Evolutionary conservation across 139 green algal genomes (phyloP).

Genomic region (Chlamydomonas schloesseri): DNA sequence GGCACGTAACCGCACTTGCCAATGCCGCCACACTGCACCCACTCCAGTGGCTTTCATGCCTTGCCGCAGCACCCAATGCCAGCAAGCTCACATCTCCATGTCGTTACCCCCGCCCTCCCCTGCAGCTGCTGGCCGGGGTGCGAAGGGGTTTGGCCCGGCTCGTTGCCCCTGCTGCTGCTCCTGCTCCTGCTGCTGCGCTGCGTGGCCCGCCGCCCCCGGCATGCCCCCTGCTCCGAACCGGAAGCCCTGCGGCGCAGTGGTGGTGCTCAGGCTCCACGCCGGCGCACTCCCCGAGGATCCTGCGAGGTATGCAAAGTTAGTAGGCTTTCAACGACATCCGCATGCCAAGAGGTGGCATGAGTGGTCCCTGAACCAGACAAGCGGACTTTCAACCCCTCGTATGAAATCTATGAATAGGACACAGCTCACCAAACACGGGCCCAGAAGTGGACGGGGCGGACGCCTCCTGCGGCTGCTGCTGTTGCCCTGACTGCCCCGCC

Average conservation of each 20-base stretch:
- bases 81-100: slow-evolving; percentile 37
- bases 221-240: neutral
- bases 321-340: too few species aligned
- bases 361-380: too few species aligned
- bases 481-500: neutral
- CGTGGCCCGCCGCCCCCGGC: neutral
- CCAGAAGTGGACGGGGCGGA: neutral
- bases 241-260: slow-evolving; percentile 4
- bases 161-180: neutral
- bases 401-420: too few species aligned
- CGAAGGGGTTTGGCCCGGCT: neutral
- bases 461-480: neutral
- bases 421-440: slow-evolving; percentile 21
- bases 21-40: too few species aligned
- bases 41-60: too few species aligned
- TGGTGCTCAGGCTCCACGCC: slow-evolving; percentile 9
- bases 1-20: too few species aligned
- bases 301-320: too few species aligned
- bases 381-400: too few species aligned
- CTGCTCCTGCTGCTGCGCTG: slow-evolving; percentile 4
- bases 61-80: too few species aligned
- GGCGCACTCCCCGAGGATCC: neutral
- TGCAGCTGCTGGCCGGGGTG: too few species aligned
- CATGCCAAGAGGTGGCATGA: too few species aligned
- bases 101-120: neutral